A percentile compares a stretch with the other conserved stretches of the same genome.
Conservation (phyloP, 768 basidiomycete species). For the Boletus sp. region DNA sequence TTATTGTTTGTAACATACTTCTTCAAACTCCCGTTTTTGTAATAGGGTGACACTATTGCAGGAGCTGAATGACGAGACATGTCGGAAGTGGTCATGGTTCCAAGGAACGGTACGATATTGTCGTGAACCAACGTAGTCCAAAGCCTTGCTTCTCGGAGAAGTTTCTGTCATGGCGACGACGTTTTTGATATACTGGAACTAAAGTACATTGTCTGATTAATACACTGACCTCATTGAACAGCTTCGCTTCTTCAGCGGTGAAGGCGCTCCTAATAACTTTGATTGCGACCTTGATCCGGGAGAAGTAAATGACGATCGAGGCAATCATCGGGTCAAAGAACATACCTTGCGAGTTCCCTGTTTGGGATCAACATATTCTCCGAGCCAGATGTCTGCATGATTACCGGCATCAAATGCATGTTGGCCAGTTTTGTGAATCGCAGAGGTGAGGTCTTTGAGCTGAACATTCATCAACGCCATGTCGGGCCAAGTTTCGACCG, state of each 20-base stretch:
- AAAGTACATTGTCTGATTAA: not conserved
- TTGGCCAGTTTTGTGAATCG: conserved; percentile 13
- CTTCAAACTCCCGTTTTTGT: conserved; percentile 21
- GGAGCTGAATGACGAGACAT: conserved; percentile 16
- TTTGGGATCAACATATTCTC: conserved; percentile 15
- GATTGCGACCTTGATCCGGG: conserved; percentile 22
- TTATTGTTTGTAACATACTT: conserved; percentile 9
- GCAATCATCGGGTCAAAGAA: not conserved
- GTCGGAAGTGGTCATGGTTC: conserved; percentile 18
- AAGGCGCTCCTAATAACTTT: conserved; percentile 26
- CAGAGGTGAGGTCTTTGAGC: conserved; percentile 21
- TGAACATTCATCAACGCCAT: conserved; percentile 21
- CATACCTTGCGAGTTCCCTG: conserved; percentile 8
- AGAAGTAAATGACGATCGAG: not conserved
- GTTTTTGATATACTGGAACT: not conserved
- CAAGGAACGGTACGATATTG: conserved; percentile 28
- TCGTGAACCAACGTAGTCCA: conserved; percentile 24
- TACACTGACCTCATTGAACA: conserved; percentile 20
- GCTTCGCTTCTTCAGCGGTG: conserved; percentile 13
- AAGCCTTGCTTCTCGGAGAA: conserved; percentile 28
- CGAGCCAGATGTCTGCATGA: conserved; percentile 26
- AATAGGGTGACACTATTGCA: conserved; percentile 29
- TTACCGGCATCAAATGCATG: conserved; percentile 19
- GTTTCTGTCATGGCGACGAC: conserved; percentile 16
- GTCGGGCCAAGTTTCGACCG: not conserved